Evolutionary conservation across 1,284 basidiomycete genomes (phyloP).

Genomic region (Phaffia rhodozyma): DNA sequence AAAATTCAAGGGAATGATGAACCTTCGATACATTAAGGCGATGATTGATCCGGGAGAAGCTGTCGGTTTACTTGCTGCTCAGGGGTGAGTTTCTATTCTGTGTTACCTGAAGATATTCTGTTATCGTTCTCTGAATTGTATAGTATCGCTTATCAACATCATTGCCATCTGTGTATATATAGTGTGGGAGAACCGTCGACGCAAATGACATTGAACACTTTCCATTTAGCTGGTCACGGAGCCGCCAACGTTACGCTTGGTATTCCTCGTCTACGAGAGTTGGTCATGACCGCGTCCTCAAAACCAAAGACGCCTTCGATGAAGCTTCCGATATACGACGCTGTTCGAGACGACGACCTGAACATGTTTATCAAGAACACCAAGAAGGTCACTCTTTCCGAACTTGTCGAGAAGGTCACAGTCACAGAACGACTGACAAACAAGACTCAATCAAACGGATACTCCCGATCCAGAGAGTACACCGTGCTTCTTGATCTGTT

Average conservation of each 20-base stretch:
- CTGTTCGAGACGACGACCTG: constrained; percentile 47
- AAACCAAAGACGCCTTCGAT: constrained; percentile 99
- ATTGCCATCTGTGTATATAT: not conserved
- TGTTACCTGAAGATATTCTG: not conserved
- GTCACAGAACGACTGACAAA: constrained; percentile 69
- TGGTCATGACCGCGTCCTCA: constrained; percentile 96
- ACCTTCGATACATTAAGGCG: constrained; percentile 82
- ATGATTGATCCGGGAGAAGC: constrained; percentile 96
- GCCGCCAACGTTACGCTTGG: constrained; percentile 98
- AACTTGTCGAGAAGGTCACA: constrained; percentile 71
- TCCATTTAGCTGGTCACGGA: constrained; percentile 98
- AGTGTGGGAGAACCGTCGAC: constrained; percentile 98
- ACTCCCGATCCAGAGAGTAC: constrained; percentile 63
- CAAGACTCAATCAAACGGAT: constrained; percentile 45
- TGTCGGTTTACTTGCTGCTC: constrained; percentile 92
- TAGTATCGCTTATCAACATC: constrained; percentile 16
- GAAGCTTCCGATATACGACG: constrained; percentile 60
- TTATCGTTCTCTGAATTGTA: constrained; percentile 16
- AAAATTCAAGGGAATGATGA: constrained; percentile 68
- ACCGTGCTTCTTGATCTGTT: constrained; percentile 75
- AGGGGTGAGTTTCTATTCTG: constrained; percentile 53
- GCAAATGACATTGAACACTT: constrained; percentile 99
- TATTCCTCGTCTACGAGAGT: constrained; percentile 96
- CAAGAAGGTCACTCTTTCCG: constrained; percentile 73
- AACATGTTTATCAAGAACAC: constrained; percentile 82